phyloP scores from a whole-genome alignment of 2,329 filamentous ascomycete genomes.

The Claviceps maximensis region DNA sequence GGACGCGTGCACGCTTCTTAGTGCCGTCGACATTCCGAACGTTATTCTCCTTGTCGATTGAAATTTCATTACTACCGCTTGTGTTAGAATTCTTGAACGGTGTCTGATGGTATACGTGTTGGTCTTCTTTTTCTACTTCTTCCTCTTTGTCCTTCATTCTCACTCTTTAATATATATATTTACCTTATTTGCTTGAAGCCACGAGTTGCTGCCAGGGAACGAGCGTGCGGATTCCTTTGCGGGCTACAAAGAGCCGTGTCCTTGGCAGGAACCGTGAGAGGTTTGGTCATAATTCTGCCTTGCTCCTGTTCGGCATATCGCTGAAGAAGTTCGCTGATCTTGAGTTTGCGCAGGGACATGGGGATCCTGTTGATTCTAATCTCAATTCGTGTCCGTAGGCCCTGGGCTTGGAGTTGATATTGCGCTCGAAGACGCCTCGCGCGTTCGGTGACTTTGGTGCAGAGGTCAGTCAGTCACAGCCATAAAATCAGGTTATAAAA shows the following conservation, averaged over 20 bases:
- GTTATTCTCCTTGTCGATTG: slow-evolving; percentile 67
- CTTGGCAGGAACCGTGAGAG: slow-evolving; percentile 38
- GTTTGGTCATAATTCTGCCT: slow-evolving; percentile 22
- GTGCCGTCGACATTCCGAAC: slow-evolving; percentile 44
- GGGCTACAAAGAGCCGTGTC: slow-evolving; percentile 27
- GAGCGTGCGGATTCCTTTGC: slow-evolving; percentile 18
- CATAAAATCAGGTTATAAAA: background rate
- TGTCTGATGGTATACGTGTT: background rate
- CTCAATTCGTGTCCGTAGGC: slow-evolving; percentile 73
- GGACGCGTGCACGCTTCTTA: slow-evolving; percentile 50
- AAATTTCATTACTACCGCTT: slow-evolving; percentile 45
- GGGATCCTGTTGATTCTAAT: slow-evolving; percentile 91
- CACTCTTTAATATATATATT: background rate
- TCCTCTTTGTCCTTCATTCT: background rate
- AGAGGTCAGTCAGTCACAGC: background rate
- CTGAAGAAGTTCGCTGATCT: slow-evolving; percentile 64
- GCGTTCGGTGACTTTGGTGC: slow-evolving; percentile 66
- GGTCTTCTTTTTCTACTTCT: background rate
- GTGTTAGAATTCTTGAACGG: slow-evolving; percentile 1
- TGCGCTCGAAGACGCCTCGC: slow-evolving; percentile 78
- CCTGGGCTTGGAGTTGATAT: slow-evolving; percentile 77
- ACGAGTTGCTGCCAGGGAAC: slow-evolving; percentile 13
- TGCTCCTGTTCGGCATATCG: slow-evolving; percentile 35
- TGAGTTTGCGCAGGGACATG: slow-evolving; percentile 60
- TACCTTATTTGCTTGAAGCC: slow-evolving; percentile 40